Base-by-base conservation (phyloP, 208 protist species). In the Phytomonas sp. region DNA sequence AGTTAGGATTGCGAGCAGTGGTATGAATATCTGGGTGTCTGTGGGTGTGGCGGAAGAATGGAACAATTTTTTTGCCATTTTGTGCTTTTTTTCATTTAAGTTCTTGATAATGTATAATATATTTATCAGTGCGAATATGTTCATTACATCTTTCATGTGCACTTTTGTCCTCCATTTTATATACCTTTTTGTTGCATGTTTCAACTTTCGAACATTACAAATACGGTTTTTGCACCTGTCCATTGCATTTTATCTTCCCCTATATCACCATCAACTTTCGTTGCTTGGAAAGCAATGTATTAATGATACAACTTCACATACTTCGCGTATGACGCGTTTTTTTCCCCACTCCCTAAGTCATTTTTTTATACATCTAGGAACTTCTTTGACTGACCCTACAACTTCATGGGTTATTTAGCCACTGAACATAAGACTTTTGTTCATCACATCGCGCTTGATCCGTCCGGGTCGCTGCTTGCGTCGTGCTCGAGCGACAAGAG, bases 401-500 rank as follows among this genome's bases (percentile, higher is more conserved):
- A 5, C 23, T 68, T 56, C 60, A 88, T 91, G 84, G 70, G 75
- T 20, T 65, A 74, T 26, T 76, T 89, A 23, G 66, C 70, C 32
- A 96, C 91, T 13, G 72, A 70, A 51, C 91, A 96, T 74, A 71
- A 70, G 36, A 92, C 86, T 4, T 92, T 89, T 80, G 88, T 93
- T 60, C 88, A 94, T 67, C 83, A 94, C 73, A 72, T 94, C n/a
- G 86, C 86, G 2, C 71, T 96, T 9, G 83, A 96, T 61, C 85
- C 86, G 34, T 86, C 87, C 32, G 86, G 87, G 11, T 73, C 80
- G 8, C 79, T 96, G 4, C 72, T 96, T 60, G 91, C 91, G 26
- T 84, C 88, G 36, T 94, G 91, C 73, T 94, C 88, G 7, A 94
- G 88, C 71, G 91, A 96, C 76, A 91, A 91, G 66, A 84, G 79